Conservation (phyloP, 225 moss, liverwort and hornwort genomes). For the Rhytidiadelphus loreus region DNA sequence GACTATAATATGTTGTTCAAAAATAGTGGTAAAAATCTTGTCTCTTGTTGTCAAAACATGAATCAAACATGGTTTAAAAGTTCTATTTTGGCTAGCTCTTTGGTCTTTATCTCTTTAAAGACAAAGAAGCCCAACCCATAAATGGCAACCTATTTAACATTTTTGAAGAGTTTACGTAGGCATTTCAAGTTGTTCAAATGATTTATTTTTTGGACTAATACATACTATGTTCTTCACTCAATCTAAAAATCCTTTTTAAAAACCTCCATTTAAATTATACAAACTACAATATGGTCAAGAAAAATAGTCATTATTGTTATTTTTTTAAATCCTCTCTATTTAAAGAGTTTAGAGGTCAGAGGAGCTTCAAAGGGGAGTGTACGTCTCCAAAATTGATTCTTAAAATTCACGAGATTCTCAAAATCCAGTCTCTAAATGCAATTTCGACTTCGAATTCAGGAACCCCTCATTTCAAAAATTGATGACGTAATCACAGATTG, state of each 20-base stretch:
- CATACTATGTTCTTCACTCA: not conserved
- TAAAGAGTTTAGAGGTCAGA: not conserved
- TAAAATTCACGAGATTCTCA: not conserved
- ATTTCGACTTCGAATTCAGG: not conserved
- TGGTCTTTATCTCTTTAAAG: not conserved
- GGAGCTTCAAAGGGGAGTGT: not conserved
- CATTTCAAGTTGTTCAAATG: not conserved
- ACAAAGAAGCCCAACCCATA: fast-evolving
- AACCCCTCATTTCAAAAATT: not conserved
- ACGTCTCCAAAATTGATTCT: not conserved
- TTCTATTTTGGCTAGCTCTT: fast-evolving
- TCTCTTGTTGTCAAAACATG: not conserved
- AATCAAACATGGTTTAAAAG: not conserved
- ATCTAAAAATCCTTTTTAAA: not conserved
- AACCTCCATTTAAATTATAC: no score
- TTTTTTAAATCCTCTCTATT: not conserved
- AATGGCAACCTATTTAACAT: fast-evolving
- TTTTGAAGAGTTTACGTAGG: fast-evolving
- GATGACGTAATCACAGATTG: not conserved
- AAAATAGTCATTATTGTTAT: not conserved
- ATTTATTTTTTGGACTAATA: not conserved
- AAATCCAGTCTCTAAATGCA: not conserved
- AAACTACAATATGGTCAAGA: not conserved
- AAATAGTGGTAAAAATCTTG: not conserved
- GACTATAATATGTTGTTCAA: not conserved